Conservation (phyloP, 2,329 filamentous ascomycete species). For the Ophiostoma sp. region DNA sequence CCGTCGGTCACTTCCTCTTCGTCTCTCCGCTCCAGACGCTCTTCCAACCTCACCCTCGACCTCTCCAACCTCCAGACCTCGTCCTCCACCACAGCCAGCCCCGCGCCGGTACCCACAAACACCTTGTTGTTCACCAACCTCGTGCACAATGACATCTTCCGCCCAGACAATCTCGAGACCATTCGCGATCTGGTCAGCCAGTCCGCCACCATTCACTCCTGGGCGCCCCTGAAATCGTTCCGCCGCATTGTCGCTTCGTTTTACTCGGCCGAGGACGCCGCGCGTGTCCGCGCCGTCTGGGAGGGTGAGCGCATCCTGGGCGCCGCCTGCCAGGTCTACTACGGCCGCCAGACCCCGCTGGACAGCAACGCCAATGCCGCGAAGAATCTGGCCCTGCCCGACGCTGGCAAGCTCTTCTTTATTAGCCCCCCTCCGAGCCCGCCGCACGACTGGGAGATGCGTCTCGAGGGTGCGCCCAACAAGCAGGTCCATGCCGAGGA, state of each 20-base stretch:
- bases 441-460: constrained; percentile 68
- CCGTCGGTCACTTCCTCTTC: constrained; percentile 46
- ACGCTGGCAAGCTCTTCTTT: constrained; percentile 71
- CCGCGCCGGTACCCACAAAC: constrained; percentile 71
- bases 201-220: constrained; percentile 73
- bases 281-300: constrained; percentile 69
- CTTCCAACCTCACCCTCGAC: constrained; percentile 65
- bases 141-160: constrained; percentile 70
- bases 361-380: constrained; percentile 46
- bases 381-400: constrained; percentile 64
- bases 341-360: constrained; percentile 62
- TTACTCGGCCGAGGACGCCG: constrained; percentile 67
- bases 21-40: constrained; percentile 35
- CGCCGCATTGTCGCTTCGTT: constrained; percentile 80
- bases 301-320: constrained; percentile 75
- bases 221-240: constrained; percentile 80
- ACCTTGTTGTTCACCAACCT: constrained; percentile 84
- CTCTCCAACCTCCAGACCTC: constrained; percentile 67
- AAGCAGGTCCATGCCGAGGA: constrained; percentile 70
- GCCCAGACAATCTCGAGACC: constrained; percentile 68
- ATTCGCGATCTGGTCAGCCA: constrained; percentile 70
- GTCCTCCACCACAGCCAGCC: background rate
- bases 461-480: constrained; percentile 68
- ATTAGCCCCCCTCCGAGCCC: constrained; percentile 69
- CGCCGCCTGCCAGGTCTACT: constrained; percentile 67